Conservation (phyloP, 208 protist species). For the Trypanosomatidae sp. region DNA sequence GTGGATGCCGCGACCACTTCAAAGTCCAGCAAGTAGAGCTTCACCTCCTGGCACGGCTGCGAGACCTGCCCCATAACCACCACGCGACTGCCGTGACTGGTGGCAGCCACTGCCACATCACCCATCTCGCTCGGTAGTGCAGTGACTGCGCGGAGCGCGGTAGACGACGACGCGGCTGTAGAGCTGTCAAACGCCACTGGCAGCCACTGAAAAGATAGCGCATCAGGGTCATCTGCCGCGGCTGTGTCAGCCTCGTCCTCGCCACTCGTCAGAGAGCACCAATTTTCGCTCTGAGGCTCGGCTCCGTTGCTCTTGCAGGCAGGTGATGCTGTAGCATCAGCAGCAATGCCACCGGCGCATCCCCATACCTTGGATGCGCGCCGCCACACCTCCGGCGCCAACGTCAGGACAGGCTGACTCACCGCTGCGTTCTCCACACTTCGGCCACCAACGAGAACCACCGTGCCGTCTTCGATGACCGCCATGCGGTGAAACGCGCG, state of each 20-base stretch:
- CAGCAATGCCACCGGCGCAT: background rate
- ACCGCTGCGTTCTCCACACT: conserved; percentile 29
- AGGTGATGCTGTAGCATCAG: background rate
- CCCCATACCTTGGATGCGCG: conserved; percentile 16
- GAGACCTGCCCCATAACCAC: conserved; percentile 41
- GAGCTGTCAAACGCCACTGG: conserved; percentile 15
- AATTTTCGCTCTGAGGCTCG: background rate
- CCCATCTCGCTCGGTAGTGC: conserved; percentile 26
- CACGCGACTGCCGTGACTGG: conserved; percentile 23
- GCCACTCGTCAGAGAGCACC: conserved; percentile 11
- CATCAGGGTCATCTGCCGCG: background rate
- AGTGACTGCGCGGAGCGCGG: conserved; percentile 13
- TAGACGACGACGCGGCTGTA: conserved; percentile 3
- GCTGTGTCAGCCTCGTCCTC: conserved; percentile 2
- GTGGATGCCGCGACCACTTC: background rate
- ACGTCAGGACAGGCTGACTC: conserved; percentile 21
- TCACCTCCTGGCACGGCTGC: conserved; percentile 28
- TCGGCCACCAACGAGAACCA: conserved; percentile 64
- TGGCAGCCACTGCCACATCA: conserved; percentile 40
- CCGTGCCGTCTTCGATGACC: conserved; percentile 44
- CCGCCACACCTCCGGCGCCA: conserved; percentile 17
- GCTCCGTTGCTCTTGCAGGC: background rate
- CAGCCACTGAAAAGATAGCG: conserved; percentile 19
- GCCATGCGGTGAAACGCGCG: conserved; percentile 62
- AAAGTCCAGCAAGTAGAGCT: conserved; percentile 42